These are phyloP conservation scores for Beauveria caledonica DNA, from an alignment of 2,329 filamentous ascomycete species.

Conservation along the genomic window DNA sequence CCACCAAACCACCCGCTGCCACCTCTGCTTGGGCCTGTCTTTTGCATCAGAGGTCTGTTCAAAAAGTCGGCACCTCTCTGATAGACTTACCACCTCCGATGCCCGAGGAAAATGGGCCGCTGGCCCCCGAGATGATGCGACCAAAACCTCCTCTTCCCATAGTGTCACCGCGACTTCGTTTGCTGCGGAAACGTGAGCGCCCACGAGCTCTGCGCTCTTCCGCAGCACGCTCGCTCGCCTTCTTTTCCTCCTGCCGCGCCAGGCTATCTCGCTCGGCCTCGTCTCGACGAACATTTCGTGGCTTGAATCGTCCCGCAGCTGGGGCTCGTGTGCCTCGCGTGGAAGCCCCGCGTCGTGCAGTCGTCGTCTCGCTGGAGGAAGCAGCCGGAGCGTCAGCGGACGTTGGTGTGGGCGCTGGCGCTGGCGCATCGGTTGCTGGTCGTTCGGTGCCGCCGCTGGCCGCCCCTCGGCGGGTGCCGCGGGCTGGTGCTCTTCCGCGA, in stretches of 20 bases:
- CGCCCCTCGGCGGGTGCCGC: conserved; percentile 25
- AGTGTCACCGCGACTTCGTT: conserved; percentile 35
- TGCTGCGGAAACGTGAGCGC: conserved; percentile 32
- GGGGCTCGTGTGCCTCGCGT: conserved; percentile 28
- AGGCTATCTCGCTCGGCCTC: conserved; percentile 40
- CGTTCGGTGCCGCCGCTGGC: conserved; percentile 19
- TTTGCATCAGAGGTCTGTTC: not conserved
- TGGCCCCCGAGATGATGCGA: conserved; percentile 27
- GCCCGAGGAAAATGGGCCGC: conserved; percentile 31
- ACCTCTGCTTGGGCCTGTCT: not conserved
- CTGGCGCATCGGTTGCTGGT: conserved; percentile 13
- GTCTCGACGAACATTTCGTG: conserved; percentile 41
- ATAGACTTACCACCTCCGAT: conserved; percentile 1
- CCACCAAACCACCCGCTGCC: conserved; percentile 20
- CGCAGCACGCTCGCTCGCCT: conserved; percentile 32
- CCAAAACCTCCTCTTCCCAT: conserved; percentile 34
- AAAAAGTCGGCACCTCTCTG: not conserved
- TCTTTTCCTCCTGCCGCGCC: conserved; percentile 36
- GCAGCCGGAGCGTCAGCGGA: conserved; percentile 14
- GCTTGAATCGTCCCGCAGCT: conserved; percentile 35
- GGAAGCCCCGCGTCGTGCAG: conserved; percentile 9
- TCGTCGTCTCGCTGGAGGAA: conserved; percentile 7
- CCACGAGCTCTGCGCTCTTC: conserved; percentile 31
- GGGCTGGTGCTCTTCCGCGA: conserved; percentile 24
- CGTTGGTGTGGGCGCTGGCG: conserved; percentile 15